Evolutionary conservation across 2,329 filamentous ascomycete species (phyloP).

Genomic region (Graphiopsis chlorocephala): DNA sequence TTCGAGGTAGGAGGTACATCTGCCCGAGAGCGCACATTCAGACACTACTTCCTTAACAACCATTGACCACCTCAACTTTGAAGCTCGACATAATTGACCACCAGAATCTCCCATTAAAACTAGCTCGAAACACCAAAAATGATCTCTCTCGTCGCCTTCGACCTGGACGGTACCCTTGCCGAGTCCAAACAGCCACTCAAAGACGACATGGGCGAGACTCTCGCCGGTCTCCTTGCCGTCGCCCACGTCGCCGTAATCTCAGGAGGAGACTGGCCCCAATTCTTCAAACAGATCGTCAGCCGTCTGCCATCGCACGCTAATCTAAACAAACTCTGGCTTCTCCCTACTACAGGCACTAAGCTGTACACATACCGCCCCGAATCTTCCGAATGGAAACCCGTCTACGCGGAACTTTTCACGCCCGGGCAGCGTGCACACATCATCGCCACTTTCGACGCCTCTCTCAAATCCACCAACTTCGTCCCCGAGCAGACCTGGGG

Average conservation of each 20-base stretch:
- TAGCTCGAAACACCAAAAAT: slow-evolving; percentile 20
- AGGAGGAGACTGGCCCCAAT: slow-evolving; percentile 44
- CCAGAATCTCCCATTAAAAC: background rate
- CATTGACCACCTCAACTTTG: background rate
- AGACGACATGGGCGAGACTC: slow-evolving; percentile 34
- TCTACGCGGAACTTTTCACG: slow-evolving; percentile 42
- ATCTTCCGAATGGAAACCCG: slow-evolving; percentile 31
- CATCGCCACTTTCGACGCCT: slow-evolving; percentile 32
- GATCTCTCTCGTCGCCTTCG: slow-evolving; percentile 39
- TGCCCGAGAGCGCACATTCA: too few relatives aligned
- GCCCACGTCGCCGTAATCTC: slow-evolving; percentile 43
- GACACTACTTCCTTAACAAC: background rate
- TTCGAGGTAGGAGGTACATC: background rate
- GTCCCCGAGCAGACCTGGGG: slow-evolving; percentile 41
- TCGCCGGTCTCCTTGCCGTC: slow-evolving; percentile 38
- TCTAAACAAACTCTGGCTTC: slow-evolving; percentile 41
- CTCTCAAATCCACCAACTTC: slow-evolving; percentile 38
- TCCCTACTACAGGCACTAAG: slow-evolving; percentile 44
- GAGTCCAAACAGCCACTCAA: slow-evolving; percentile 38
- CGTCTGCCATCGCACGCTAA: slow-evolving; percentile 38
- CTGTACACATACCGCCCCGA: slow-evolving; percentile 35
- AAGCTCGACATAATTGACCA: background rate
- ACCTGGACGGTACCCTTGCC: slow-evolving; percentile 40
- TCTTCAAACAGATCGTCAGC: slow-evolving; percentile 42
- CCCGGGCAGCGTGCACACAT: slow-evolving; percentile 24